Conservation (phyloP, 768 basidiomycete species). For the Cystobasidium tubakii region DNA sequence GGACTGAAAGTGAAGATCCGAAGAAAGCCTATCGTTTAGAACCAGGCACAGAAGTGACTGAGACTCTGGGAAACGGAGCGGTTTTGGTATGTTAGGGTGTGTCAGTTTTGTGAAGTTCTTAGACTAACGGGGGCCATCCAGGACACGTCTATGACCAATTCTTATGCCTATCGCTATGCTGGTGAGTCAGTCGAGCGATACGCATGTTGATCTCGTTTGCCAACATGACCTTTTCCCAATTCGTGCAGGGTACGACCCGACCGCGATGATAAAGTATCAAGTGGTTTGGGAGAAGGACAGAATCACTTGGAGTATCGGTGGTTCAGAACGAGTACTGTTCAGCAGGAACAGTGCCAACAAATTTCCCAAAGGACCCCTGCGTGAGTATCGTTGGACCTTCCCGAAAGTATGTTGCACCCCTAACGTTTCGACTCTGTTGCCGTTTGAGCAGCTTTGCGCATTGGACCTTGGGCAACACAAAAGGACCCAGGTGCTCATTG, state of each 20-base stretch:
- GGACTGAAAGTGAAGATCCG: neutral
- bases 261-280: neutral
- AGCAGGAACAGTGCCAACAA: neutral
- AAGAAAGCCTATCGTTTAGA: neutral
- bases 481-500: neutral
- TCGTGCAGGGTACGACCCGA: neutral
- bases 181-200: too few species aligned
- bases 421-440: too few species aligned
- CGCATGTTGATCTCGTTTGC: too few species aligned
- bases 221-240: too few species aligned
- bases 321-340: neutral
- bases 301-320: slow-evolving; percentile 8
- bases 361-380: neutral
- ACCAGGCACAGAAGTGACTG: neutral
- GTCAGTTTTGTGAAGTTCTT: too few species aligned
- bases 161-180: too few species aligned
- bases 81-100: neutral
- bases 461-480: neutral
- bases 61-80: neutral
- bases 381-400: neutral
- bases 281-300: neutral
- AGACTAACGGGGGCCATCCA: too few species aligned
- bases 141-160: too few species aligned
- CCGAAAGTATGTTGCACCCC: too few species aligned
- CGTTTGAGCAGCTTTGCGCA: neutral